Evolutionary conservation across 2,329 filamentous ascomycete genomes (phyloP), one percentile per base, ranked within the genome.

Genomic region (Fusarium sublunatum): DNA sequence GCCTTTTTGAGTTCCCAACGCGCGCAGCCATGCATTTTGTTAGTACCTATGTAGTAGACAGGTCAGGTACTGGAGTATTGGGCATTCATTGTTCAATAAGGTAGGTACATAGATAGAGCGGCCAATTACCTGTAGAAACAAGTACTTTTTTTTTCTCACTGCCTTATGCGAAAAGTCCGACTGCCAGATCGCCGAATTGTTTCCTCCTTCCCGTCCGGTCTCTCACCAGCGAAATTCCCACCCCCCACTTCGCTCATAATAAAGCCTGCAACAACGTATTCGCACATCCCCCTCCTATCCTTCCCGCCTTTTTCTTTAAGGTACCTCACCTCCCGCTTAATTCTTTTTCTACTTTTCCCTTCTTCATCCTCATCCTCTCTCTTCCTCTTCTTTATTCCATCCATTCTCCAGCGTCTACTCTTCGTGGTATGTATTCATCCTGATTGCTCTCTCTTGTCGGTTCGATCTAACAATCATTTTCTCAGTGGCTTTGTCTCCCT

Each of bases 321-420:
- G 56, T 50, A 61, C 69, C 69, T 69, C 69, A 69, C 69, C 66
- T 73, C 69, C 67, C 63, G 65, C 68, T 70, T 70, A 62, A 70
- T 64, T 70, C 65, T 63, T 69, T 70, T 55, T 66, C 47, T 56
- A 56, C 52, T 71, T 70, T 69, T 65, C 54, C 56, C 52, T 65
- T 65, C 65, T 58, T 57, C 47, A 58, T 68, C 60, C 47, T 65
- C 59, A 34, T 34, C 31, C 31, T 13, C 31, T 32, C 54, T 65
- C 48, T 50, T 54, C 53, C 54, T 58, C 55, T 58, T 45, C 60
- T 52, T 42, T 47, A 45, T 36, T 52, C 52, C 52, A 44, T 55
- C 53, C 39, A 46, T 43, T 48, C 65, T 60, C 45, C 45, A 59
- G 54, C 53, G 34, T 49, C 59, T 52, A 42, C 34, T 53, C 43